Evolutionary conservation across 2,329 filamentous ascomycete species (phyloP).

Genomic region (Nothophoma quercina): DNA sequence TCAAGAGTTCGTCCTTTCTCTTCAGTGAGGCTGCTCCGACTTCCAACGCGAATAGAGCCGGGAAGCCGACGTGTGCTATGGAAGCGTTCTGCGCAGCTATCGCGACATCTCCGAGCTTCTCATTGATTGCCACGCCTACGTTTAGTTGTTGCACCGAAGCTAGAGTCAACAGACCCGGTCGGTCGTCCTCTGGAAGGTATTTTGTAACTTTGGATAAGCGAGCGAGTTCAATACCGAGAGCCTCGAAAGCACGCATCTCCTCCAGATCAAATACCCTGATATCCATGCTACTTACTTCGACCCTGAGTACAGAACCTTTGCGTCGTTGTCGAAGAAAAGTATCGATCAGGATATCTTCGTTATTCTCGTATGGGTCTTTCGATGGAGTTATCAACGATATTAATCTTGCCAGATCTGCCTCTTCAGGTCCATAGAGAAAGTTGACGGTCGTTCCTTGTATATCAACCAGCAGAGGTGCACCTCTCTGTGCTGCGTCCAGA

Average conservation of each 20-base stretch:
- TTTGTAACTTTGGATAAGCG: conserved; percentile 89
- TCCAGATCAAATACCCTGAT: conserved; percentile 68
- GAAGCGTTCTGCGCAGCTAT: conserved; percentile 34
- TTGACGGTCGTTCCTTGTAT: conserved; percentile 72
- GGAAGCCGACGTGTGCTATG: conserved; percentile 74
- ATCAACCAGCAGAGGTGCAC: conserved; percentile 69
- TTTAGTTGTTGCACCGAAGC: conserved; percentile 70
- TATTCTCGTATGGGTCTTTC: conserved; percentile 84
- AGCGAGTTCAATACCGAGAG: conserved; percentile 78
- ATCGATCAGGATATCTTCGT: conserved; percentile 94
- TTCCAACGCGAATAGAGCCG: conserved; percentile 81
- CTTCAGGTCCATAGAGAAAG: conserved; percentile 75
- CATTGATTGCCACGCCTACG: conserved; percentile 68
- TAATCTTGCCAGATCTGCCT: conserved; percentile 81
- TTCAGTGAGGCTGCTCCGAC: conserved; percentile 68
- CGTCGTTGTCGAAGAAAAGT: conserved; percentile 84
- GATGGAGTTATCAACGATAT: conserved; percentile 89
- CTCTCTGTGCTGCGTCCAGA: conserved; percentile 59
- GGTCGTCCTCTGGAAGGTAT: conserved; percentile 93
- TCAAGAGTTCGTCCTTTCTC: conserved; percentile 75
- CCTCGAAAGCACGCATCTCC: conserved; percentile 72
- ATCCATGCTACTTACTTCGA: conserved; percentile 71
- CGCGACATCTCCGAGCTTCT: conserved; percentile 70
- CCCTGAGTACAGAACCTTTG: conserved; percentile 82
- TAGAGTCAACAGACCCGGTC: conserved; percentile 84